A percentile compares a stretch with the other conserved stretches of the same genome.
Conservation (phyloP, 2,329 filamentous ascomycete species). For the Neonectria magnoliae region DNA sequence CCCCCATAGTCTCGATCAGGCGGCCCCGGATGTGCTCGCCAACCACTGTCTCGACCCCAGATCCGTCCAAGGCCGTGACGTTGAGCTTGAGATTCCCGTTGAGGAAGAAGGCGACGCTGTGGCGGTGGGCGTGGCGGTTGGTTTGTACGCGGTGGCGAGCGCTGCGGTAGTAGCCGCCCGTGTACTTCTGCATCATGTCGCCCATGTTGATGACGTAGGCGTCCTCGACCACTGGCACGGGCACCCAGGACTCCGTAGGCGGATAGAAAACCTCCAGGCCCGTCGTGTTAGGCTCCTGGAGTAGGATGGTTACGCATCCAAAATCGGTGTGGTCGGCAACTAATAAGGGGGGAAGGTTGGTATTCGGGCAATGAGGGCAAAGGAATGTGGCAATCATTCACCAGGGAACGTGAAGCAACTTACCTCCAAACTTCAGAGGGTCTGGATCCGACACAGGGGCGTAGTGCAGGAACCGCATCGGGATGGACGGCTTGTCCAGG, state of each 20-base stretch:
- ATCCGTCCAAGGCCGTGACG: not conserved
- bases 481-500: not conserved
- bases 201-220: slow-evolving; percentile 51
- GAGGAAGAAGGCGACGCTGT: slow-evolving; percentile 43
- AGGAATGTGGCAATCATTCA: not conserved
- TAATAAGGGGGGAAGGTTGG: slow-evolving; percentile 8
- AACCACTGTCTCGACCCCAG: not conserved
- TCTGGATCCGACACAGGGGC: not conserved
- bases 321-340: slow-evolving; percentile 47
- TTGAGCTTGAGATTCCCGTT: slow-evolving; percentile 29
- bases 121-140: slow-evolving; percentile 36
- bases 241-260: slow-evolving; percentile 41
- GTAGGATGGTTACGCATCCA: slow-evolving; percentile 41
- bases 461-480: not conserved
- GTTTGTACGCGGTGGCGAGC: slow-evolving; percentile 46
- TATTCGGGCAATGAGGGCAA: not conserved
- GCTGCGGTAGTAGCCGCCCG: slow-evolving; percentile 44
- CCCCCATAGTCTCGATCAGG: not conserved
- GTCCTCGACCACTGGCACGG: slow-evolving; percentile 43
- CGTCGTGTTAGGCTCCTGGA: slow-evolving; percentile 41
- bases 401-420: not conserved
- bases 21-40: not conserved
- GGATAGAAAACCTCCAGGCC: slow-evolving; percentile 44
- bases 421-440: not conserved
- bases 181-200: slow-evolving; percentile 49